Percentiles rank a stretch among this genome's conserved stretches.
Conservation (phyloP, 768 basidiomycete genomes). For the Flagelloscypha sp. region DNA sequence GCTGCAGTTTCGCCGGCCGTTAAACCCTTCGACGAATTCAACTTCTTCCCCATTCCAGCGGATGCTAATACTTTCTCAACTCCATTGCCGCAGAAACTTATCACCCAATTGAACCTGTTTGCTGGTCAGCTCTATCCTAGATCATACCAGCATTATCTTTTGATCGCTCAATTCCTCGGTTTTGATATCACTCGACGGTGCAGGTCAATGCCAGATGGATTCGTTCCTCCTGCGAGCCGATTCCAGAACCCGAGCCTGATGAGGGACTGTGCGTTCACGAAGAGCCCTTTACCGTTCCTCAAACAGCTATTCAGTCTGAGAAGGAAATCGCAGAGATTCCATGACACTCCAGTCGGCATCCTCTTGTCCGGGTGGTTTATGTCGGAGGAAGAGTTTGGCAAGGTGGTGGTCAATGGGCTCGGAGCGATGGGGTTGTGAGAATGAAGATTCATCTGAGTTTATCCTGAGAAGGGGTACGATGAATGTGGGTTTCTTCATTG, state of each 20-base stretch:
- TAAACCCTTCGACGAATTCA: slow-evolving; percentile 28
- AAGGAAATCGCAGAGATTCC: slow-evolving; percentile 11
- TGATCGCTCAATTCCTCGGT: slow-evolving; percentile 28
- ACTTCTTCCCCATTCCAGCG: slow-evolving; percentile 22
- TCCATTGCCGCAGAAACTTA: slow-evolving; percentile 9
- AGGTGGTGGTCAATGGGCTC: too few species aligned
- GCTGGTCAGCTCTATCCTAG: slow-evolving; percentile 37
- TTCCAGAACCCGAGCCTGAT: slow-evolving; percentile 7
- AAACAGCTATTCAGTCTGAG: slow-evolving; percentile 12
- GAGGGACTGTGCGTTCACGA: slow-evolving; percentile 20
- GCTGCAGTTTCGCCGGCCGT: slow-evolving; percentile 26
- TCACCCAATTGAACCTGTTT: slow-evolving; percentile 32
- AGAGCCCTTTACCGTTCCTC: slow-evolving; percentile 24
- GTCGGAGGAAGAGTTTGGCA: slow-evolving; percentile 19
- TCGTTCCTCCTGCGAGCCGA: slow-evolving; percentile 18
- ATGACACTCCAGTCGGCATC: slow-evolving; percentile 10
- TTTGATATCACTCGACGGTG: slow-evolving; percentile 15
- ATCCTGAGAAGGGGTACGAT: too few species aligned
- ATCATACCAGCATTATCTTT: slow-evolving; percentile 22
- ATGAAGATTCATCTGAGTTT: too few species aligned
- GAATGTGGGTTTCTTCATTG: too few species aligned
- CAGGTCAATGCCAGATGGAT: slow-evolving; percentile 20
- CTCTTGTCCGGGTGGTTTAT: slow-evolving; percentile 18
- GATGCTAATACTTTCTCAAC: slow-evolving; percentile 11
- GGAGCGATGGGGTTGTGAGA: too few species aligned